Conservation (phyloP, 2,329 filamentous ascomycete genomes). For the Sporothrix phasma region DNA sequence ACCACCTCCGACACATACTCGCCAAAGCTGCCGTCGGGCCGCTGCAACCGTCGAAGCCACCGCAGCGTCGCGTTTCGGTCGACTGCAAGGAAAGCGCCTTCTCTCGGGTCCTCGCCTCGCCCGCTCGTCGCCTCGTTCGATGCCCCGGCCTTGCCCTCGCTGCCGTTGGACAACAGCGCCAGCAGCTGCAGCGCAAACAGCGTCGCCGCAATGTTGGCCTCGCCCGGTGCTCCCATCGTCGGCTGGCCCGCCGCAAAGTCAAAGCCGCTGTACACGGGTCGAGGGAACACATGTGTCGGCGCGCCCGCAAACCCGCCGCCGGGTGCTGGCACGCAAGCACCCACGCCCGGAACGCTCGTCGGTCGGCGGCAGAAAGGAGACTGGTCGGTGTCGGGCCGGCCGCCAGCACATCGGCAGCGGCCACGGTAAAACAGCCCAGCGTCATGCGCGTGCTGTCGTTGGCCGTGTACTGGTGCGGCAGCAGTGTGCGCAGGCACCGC, state of each 20-base stretch:
- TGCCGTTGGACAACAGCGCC: slow-evolving; percentile 35
- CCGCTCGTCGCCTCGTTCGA: background rate
- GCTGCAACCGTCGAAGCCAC: slow-evolving; percentile 71
- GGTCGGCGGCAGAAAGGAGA: slow-evolving; percentile 33
- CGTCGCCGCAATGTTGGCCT: slow-evolving; percentile 72
- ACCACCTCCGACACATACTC: slow-evolving; percentile 55
- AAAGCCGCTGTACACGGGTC: slow-evolving; percentile 22
- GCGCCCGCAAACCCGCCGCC: slow-evolving; percentile 83
- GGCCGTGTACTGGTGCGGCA: slow-evolving; percentile 74
- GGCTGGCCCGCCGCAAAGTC: slow-evolving; percentile 32
- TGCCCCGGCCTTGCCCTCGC: background rate
- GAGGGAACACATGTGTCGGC: slow-evolving; percentile 51
- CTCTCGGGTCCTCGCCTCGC: background rate
- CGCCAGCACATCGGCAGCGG: slow-evolving; percentile 72
- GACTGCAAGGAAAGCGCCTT: slow-evolving; percentile 49
- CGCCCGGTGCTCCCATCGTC: slow-evolving; percentile 34
- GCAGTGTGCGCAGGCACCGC: slow-evolving; percentile 69
- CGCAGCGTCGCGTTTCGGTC: slow-evolving; percentile 54
- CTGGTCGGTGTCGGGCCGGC: slow-evolving; percentile 22
- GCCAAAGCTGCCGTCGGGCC: slow-evolving; percentile 81
- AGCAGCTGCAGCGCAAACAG: slow-evolving; percentile 78
- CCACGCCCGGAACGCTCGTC: slow-evolving; percentile 53
- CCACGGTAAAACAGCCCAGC: slow-evolving; percentile 80
- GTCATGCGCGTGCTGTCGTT: slow-evolving; percentile 88
- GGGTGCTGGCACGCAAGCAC: slow-evolving; percentile 80